Conservation (phyloP, 2,329 filamentous ascomycete genomes). For the Rosellinia necatrix region DNA sequence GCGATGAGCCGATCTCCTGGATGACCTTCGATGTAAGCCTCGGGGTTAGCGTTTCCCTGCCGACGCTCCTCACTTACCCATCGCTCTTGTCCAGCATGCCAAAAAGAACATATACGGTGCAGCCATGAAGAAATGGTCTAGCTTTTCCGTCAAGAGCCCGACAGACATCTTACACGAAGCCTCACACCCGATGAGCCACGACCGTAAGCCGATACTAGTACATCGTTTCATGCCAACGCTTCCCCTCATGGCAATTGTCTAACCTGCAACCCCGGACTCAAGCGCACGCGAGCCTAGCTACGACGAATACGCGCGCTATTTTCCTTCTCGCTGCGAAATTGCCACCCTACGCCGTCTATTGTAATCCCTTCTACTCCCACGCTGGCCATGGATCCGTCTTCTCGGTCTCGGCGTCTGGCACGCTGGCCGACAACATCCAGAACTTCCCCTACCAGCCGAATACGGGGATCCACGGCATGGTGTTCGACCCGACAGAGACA, state of each 20-base stretch:
- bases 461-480: conserved; percentile 81
- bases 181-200: conserved; percentile 75
- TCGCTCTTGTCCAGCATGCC: conserved; percentile 61
- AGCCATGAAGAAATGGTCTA: conserved; percentile 93
- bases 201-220: conserved; percentile 62
- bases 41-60: not conserved
- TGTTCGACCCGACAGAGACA: conserved; percentile 73
- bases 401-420: conserved; percentile 60
- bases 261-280: conserved; percentile 23
- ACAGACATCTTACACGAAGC: conserved; percentile 75
- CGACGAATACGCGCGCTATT: conserved; percentile 85
- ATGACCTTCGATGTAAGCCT: conserved; percentile 86
- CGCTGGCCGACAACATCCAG: conserved; percentile 68
- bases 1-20: conserved; percentile 90
- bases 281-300: conserved; percentile 70
- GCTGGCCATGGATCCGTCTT: conserved; percentile 83
- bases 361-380: conserved; percentile 87
- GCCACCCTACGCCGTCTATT: conserved; percentile 81
- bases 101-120: conserved; percentile 87
- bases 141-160: conserved; percentile 75
- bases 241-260: conserved; percentile 9
- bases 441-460: conserved; percentile 73
- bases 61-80: conserved; percentile 26
- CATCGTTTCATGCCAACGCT: conserved; percentile 18
- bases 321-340: conserved; percentile 81